Evolutionary conservation across 2,329 filamentous ascomycete species (phyloP).

Genomic region (Penicillium sp.): DNA sequence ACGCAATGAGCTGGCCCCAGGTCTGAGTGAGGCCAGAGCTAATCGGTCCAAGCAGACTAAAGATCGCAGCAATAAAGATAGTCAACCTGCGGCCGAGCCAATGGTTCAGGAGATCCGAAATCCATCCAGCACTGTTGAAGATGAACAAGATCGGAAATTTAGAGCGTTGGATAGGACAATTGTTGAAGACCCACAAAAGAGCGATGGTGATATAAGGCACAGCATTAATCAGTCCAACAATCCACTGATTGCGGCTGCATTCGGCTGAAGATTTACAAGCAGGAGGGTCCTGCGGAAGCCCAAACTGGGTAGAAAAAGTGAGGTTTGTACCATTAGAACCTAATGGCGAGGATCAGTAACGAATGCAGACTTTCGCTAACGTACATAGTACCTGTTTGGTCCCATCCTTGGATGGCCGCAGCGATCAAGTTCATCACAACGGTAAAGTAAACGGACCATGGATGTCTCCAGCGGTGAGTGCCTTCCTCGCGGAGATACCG

Average conservation of each 20-base stretch:
- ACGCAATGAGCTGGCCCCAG: conserved; percentile 63
- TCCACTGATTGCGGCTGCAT: conserved; percentile 57
- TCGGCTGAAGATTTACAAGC: conserved; percentile 51
- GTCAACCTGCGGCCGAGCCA: conserved; percentile 64
- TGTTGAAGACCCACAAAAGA: too few species aligned
- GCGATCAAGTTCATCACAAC: conserved; percentile 59
- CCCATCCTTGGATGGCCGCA: conserved; percentile 54
- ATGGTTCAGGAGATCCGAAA: conserved; percentile 48
- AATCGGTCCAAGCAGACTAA: conserved; percentile 70
- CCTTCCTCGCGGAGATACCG: conserved; percentile 52
- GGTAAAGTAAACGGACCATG: conserved; percentile 54
- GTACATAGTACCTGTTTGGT: conserved; percentile 46
- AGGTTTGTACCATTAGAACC: too few species aligned
- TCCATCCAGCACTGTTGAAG: too few species aligned
- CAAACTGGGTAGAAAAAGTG: too few species aligned
- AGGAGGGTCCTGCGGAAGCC: too few species aligned
- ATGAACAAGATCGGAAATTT: conserved; percentile 66
- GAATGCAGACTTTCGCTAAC: too few species aligned
- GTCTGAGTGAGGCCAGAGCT: conserved; percentile 65
- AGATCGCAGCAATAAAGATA: conserved; percentile 67
- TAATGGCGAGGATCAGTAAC: too few species aligned
- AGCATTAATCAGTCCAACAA: conserved; percentile 70
- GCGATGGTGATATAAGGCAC: conserved; percentile 12
- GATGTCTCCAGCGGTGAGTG: conserved; percentile 56
- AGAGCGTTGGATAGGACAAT: conserved; percentile 54